Base-by-base conservation (phyloP, 2,329 filamentous ascomycete species). In the Ophiostoma sp. region DNA sequence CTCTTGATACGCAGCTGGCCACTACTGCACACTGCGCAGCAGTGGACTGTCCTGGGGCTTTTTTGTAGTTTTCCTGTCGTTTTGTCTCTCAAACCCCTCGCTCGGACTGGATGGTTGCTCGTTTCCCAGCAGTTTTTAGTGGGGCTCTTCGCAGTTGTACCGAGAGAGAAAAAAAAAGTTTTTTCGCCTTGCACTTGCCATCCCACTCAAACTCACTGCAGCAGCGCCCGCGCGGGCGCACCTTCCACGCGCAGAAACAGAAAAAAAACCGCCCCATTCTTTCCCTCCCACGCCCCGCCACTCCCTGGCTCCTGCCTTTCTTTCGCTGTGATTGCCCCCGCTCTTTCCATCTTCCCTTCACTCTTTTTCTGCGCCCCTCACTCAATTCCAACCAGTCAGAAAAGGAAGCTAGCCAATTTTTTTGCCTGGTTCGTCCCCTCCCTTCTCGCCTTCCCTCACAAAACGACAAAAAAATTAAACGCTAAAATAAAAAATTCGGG, bases 361-460 rank as follows among this genome's bases (percentile, higher is more conserved):
- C 42, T 15, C 3, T 45, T 33, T 50, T 22, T 52, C 42, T 36
- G 42, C 63, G 63, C 63, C 63, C 63, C 63, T 50, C 63, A 31
- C 39, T 68, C 63, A 28, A 28, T 48, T 39, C 66, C 48, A 55
- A 19, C 48, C 45, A 55, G n/a, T 70, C 48, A 70, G 48, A 11
- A 19, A 68, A 69, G 63, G 28, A 69, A 52, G 66, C 66, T 69
- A 52, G 45, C 45, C 33, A 70, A 70, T 71, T 57, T 61, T 66
- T 68, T 73, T 71, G 66, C 66, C 66, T 69, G 64, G 42, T 52
- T 69, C 66, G 45, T 52, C 45, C 66, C 66, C 48, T 28, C 64
- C 66, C 31, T 48, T 45, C 66, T 69, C 66, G 64, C 64, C 71
- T 57, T 28, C 64, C 63, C 63, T 72, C 71, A 72, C 71, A 72